Evolutionary conservation across 768 basidiomycete genomes (phyloP), one percentile per base, ranked within the genome.

Genomic region (Nidularia sp.): DNA sequence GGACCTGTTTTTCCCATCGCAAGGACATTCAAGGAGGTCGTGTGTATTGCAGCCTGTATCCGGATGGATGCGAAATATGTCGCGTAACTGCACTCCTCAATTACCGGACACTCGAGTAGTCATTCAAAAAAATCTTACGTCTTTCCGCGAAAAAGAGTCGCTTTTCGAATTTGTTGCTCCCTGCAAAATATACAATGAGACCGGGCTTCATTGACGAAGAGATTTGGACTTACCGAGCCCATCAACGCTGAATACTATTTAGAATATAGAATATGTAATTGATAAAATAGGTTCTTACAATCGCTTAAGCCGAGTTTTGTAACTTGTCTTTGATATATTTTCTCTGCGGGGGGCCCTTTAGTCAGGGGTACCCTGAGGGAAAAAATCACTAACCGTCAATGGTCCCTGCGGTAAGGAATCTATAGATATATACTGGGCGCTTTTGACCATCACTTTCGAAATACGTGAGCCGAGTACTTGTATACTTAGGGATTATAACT

Each of bases 291-390:
- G 57, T 5, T 74, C 84, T 69, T 60, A 91, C 90, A 91, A 57
- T 90, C 84, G 56, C 92, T 93, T 45, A 98, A 70, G 3, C 92
- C 95, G 8, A 92, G 79, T 68, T 98, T 98, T 13, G 92, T 97
- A 32, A 98, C 85, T 68, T 98, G 95, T 53, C 96, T 79, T 67
- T 98, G 92, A 63, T 81, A 95, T 22, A 96, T 92, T 71, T 95
- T 93, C 70, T 93, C 90, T 91, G 60, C 2, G 52, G 33, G 32
- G 34, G 41, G 51, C 12, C 36, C 48, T 55, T 45, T 58, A 41
- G 25, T 29, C 31, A 49, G 45, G 10, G 48, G 44, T 7, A 34
- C 32, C 7, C 6, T 13, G 13, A n/a, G 34, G 6, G 25, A 25
- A 13, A 18, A 31, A 34, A 47, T 34, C 9, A 54, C 69, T 55